Conservation (phyloP, 805 yeast genomes). For the Saccharomycopsis sp. region DNA sequence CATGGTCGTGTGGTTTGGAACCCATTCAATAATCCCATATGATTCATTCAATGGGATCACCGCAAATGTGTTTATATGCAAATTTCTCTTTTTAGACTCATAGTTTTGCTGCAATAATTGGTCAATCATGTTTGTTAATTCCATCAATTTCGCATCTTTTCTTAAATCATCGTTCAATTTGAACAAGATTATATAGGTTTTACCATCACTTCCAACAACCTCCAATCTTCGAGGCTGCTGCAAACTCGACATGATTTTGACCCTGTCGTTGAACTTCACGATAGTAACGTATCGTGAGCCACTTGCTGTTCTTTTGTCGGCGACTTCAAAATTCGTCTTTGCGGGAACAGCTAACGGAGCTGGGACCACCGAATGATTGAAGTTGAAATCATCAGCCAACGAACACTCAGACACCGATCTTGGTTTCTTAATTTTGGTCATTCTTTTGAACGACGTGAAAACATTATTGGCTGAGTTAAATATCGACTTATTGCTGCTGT, state of each 20-base stretch:
- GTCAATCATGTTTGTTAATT: slow-evolving; percentile 82
- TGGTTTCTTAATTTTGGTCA: slow-evolving; percentile 24
- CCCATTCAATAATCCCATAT: slow-evolving; percentile 90
- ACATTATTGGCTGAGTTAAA: slow-evolving; percentile 25
- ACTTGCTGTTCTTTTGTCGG: slow-evolving; percentile 39
- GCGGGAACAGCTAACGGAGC: slow-evolving; percentile 67
- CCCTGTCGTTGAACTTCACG: slow-evolving; percentile 57
- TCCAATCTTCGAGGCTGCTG: slow-evolving; percentile 80
- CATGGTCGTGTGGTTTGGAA: slow-evolving; percentile 66
- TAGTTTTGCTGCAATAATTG: slow-evolving; percentile 57
- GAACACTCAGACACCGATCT: slow-evolving; percentile 22
- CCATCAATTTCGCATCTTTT: slow-evolving; percentile 92
- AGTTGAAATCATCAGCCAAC: slow-evolving; percentile 36
- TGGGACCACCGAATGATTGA: slow-evolving; percentile 37
- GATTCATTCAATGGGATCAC: slow-evolving; percentile 84
- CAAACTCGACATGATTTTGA: slow-evolving; percentile 68
- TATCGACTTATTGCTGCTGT: slow-evolving; percentile 21
- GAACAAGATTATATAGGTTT: slow-evolving; percentile 66
- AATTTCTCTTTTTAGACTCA: slow-evolving; percentile 66
- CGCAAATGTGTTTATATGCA: slow-evolving; percentile 73
- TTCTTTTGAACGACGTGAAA: slow-evolving; percentile 26
- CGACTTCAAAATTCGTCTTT: slow-evolving; percentile 58
- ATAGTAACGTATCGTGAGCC: slow-evolving; percentile 46
- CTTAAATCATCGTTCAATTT: slow-evolving; percentile 87
- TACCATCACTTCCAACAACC: slow-evolving; percentile 72